Conservation (phyloP, 805 yeast genomes). For the Ogataea minuta region DNA sequence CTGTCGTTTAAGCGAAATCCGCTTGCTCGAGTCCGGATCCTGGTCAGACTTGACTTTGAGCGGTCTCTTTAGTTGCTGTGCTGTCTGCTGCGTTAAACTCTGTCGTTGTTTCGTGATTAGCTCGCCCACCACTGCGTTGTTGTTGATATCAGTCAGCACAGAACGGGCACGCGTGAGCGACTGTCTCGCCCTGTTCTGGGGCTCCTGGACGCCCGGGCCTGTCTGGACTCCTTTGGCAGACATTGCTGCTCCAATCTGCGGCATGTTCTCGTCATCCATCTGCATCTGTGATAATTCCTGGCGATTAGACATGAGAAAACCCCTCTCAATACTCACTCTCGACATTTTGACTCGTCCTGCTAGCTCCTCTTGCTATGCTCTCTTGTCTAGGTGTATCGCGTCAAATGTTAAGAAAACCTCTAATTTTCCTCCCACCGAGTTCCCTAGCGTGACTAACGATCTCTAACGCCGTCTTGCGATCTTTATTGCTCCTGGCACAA, state of each 20-base stretch:
- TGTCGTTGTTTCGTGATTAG: conserved; percentile 16
- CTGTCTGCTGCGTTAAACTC: conserved; percentile 17
- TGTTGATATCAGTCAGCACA: conserved; percentile 30
- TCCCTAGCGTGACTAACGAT: background rate
- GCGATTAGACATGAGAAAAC: background rate
- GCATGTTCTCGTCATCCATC: conserved; percentile 32
- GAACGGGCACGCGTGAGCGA: conserved; percentile 26
- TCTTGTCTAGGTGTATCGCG: too few relatives aligned
- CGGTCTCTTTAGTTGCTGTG: conserved; percentile 12
- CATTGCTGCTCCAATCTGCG: conserved; percentile 12
- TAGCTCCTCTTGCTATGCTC: conserved; percentile 4
- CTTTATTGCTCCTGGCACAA: conserved; percentile 6
- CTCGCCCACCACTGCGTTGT: conserved; percentile 15
- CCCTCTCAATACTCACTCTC: conserved; percentile 2
- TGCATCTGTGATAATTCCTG: conserved; percentile 30
- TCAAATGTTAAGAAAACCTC: too few relatives aligned
- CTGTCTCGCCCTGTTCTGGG: conserved; percentile 16
- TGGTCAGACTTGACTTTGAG: conserved; percentile 17
- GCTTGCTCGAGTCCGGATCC: conserved; percentile 28
- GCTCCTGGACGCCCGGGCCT: conserved; percentile 10
- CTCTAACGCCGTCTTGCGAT: conserved; percentile 2
- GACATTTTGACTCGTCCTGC: conserved; percentile 3
- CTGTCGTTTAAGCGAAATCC: conserved; percentile 45
- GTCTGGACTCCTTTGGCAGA: conserved; percentile 13
- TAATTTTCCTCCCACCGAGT: background rate